Evolutionary conservation across 2,329 filamentous ascomycete species (phyloP), one percentile per base, ranked within the genome.

Genomic region (Penicillium sp.): DNA sequence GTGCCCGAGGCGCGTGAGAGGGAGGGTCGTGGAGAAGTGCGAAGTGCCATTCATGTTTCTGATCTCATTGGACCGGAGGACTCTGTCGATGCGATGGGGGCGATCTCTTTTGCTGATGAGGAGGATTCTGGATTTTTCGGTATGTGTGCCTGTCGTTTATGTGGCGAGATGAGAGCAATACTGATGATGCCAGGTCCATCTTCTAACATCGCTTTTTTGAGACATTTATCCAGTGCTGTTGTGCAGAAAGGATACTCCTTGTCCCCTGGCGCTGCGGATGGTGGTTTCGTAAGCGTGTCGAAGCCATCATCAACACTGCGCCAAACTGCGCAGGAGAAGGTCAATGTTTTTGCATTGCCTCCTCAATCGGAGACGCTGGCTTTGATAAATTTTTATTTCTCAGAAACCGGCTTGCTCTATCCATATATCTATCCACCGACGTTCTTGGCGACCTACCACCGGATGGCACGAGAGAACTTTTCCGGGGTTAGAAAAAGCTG

Each of bases 61-160:
- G 59, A 63, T 31, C 56, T 68, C 2, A 52, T 49, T 14, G 60
- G 52, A 11, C 53, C 54, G 22, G 66, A 67, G 46, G 67, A 70
- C 53, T 65, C 70, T 22, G 61, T 73, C 3, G 73, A 75, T 65
- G 73, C 65, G 22, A 77, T 75, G 68, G 70, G 68, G 13, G 68
- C 69, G 13, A 68, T 71, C 24, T 69, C 63, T 1, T 75, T 77
- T 41, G 69, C 72, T 1, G 67, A 75, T 45, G 75, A 77, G 48
- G 67, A 73, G 45, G 70, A 73, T 29, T 70, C 63, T 4, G 72
- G 68, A 7, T 75, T 71, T 52, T 74, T 75, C 49, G 76, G 74
- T 68, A 62, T n/a, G 29, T 5, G 6, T 33, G 14, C 35, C n/a
- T 41, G 16, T 39, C 8, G 7, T 21, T 22, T 13, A 19, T 44